Conservation (phyloP, 2,329 filamentous ascomycete species). For the Fusarium agapanthi region DNA sequence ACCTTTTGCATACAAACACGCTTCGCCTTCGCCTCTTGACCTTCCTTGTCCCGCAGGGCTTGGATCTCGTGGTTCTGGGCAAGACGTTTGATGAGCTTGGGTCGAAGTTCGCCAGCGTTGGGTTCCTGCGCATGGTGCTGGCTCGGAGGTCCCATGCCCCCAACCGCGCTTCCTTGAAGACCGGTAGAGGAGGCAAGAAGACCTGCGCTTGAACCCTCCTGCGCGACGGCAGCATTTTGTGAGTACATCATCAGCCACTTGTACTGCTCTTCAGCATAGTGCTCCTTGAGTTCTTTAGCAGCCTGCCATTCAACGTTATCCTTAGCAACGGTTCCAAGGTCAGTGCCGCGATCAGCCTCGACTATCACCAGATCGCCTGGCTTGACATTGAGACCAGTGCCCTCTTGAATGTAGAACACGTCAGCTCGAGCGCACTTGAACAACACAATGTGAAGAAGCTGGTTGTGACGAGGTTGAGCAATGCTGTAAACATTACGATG, state of each 20-base stretch:
- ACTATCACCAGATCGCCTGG: slow-evolving; percentile 95
- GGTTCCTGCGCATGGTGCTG: slow-evolving; percentile 79
- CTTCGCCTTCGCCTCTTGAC: slow-evolving; percentile 97
- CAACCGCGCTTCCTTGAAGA: slow-evolving; percentile 74
- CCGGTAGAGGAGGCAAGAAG: slow-evolving; percentile 71
- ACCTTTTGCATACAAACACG: slow-evolving; percentile 97
- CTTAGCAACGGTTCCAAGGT: slow-evolving; percentile 90
- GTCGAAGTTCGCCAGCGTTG: slow-evolving; percentile 80
- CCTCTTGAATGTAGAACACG: slow-evolving; percentile 96
- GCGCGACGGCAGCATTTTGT: slow-evolving; percentile 72
- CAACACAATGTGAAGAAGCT: slow-evolving; percentile 85
- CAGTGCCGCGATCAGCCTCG: slow-evolving; percentile 94
- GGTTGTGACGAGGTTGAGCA: slow-evolving; percentile 69
- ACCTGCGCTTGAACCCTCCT: slow-evolving; percentile 68
- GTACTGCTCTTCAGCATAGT: slow-evolving; percentile 94
- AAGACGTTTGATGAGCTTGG: slow-evolving; percentile 95
- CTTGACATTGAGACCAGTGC: slow-evolving; percentile 89
- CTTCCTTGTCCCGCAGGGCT: slow-evolving; percentile 91
- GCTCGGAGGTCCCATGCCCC: slow-evolving; percentile 79
- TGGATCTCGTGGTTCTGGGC: slow-evolving; percentile 92
- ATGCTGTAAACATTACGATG: slow-evolving; percentile 70
- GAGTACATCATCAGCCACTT: slow-evolving; percentile 99
- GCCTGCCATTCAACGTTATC: slow-evolving; percentile 88
- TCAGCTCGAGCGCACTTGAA: slow-evolving; percentile 97
- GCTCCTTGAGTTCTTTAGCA: slow-evolving; percentile 88